Evolutionary conservation across 805 yeast genomes (phyloP).

Genomic region (Yarrowia phangngaensis): DNA sequence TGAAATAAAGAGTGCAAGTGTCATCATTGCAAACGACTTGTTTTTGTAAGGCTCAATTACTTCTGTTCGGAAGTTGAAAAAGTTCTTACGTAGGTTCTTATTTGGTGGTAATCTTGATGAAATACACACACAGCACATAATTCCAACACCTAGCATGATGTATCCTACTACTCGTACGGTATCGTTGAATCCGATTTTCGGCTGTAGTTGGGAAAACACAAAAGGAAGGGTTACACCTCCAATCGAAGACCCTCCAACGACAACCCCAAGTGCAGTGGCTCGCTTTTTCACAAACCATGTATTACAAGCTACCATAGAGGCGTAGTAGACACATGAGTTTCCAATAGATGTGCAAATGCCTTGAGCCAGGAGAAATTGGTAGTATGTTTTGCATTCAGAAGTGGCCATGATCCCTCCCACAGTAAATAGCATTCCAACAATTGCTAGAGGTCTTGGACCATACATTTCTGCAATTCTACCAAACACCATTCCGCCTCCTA

Average conservation of each 20-base stretch:
- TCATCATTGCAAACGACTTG: conserved; percentile 33
- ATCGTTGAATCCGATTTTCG: conserved; percentile 54
- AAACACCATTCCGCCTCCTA: conserved; percentile 46
- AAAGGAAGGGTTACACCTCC: conserved; percentile 64
- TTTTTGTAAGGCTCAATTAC: conserved; percentile 17
- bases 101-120: conserved; percentile 36
- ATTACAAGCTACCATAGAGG: conserved; percentile 46
- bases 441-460: conserved; percentile 49
- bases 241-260: conserved; percentile 61
- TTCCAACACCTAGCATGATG: conserved; percentile 33
- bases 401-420: conserved; percentile 52
- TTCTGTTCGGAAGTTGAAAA: conserved; percentile 32
- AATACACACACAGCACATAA: conserved; percentile 39
- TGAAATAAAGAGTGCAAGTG: conserved; percentile 37
- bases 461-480: conserved; percentile 55
- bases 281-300: conserved; percentile 60
- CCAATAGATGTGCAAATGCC: conserved; percentile 51
- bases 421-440: conserved; percentile 46
- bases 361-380: conserved; percentile 58
- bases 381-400: conserved; percentile 49
- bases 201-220: conserved; percentile 47
- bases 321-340: conserved; percentile 47
- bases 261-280: conserved; percentile 58
- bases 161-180: conserved; percentile 50
- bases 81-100: conserved; percentile 31